Base-by-base conservation (phyloP, 2,329 filamentous ascomycete species). In the Fusarium protoensiforme region DNA sequence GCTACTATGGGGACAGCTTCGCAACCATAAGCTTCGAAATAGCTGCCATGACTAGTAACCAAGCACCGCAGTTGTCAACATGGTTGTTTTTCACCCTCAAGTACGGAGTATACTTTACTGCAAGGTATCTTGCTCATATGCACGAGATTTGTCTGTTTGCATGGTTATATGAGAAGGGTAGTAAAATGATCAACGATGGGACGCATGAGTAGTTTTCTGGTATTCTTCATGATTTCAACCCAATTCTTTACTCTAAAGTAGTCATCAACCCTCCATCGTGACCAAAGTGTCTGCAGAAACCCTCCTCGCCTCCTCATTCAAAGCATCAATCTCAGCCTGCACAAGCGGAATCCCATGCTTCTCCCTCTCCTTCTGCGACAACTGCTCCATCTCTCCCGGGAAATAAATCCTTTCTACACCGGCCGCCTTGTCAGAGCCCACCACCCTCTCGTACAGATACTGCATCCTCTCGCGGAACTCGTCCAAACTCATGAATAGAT, bases 401-500 rank as follows among this genome's bases (percentile, higher is more conserved):
- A 90, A 91, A 71, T 89, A 91, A 16, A 91, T 88, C 31, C 88
- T 83, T 0, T 90, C 88, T 1, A 90, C 87, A 0, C 88, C 88
- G 1, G 83, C 84, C 56, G 87, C 87, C 80, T 85, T 90, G 2
- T 90, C 87, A 0, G 85, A 86, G 0, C 84, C 86, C 0, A 88
- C 85, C 1, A 91, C 87, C 10, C 85, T 80, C 63, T 87, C 82
- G 69, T 91, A 89, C 3, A 91, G 78, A 35, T 87, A 84, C 61
- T 87, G 83, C 85, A 91, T 90, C 10, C 92, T 84, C 60, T 86
- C 85, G 33, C 89, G 89, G 78, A 95, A 95, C 46, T 94, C 92
- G 1, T 92, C 90, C 67, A 92, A 71, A 61, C 85, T 86, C 87
- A 95, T 90, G 70, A 95, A 95, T 22, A 95, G 82, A 75, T 95